Base-by-base conservation (phyloP, 2,329 filamentous ascomycete species). In the Lecanicillium sp. region DNA sequence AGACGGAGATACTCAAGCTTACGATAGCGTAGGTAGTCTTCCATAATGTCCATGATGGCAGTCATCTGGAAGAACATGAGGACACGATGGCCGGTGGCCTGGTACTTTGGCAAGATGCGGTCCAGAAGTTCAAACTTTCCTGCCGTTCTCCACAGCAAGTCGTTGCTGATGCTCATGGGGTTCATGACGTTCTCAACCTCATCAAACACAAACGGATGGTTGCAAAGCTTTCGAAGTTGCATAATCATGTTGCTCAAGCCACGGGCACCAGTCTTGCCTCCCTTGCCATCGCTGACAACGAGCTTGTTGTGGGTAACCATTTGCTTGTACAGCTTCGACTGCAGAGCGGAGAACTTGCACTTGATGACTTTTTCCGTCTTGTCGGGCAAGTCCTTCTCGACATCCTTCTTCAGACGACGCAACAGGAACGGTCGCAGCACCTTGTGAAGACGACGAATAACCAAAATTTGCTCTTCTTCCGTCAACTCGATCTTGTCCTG, bases 61-160 rank as follows among this genome's bases (percentile, higher is more conserved):
- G 92, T 98, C 92, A 98, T 98, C 61, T 98, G 92, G 73, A 98
- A 98, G 75, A 98, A 98, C 85, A 98, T 96, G 59, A 98, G 72
- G 19, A 96, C 88, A 62, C 92, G 84, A 76, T 98, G 92, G 13
- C 87, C 87, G 2, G 86, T 89, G 3, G 75, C 80, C 51, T 85
- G 78, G 62, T 98, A 96, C 64, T 98, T 98, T 33, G 92, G 92
- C 46, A 98, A 62, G 45, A 98, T 73, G 37, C 92, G 77, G 59
- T 98, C 92, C 18, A 98, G 72, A 20, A 98, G 72, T 66, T 98
- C 92, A 53, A 98, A 98, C 64, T 98, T 98, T 56, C 92, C 94
- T 20, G 90, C 80, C 3, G 90, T 94, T 63, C 92, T 81, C 92
- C 92, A 98, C 25, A 98, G 69, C 19, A 94, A 66, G 57, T 98